phyloP scores from a whole-genome alignment of 2,329 filamentous ascomycete species.

The Monosporascus ibericus region DNA sequence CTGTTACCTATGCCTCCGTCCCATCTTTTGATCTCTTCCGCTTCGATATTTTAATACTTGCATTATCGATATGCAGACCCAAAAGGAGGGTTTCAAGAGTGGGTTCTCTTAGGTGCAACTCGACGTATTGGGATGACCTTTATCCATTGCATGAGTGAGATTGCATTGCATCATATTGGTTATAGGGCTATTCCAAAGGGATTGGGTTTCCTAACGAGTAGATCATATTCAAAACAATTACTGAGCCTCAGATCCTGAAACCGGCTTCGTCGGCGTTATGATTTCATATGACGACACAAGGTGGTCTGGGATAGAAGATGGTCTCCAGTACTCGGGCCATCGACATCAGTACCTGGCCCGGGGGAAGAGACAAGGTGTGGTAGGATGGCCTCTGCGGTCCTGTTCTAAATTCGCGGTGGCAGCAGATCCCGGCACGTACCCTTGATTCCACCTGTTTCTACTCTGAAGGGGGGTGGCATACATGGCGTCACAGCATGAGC shows the following conservation, averaged over 20 bases:
- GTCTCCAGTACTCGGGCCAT: not conserved
- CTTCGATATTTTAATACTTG: slow-evolving; percentile 3
- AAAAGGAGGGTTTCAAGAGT: slow-evolving; percentile 6
- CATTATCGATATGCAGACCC: slow-evolving; percentile 12
- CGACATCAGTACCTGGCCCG: not conserved
- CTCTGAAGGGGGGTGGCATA: not conserved
- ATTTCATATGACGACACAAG: not conserved
- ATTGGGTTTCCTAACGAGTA: not conserved
- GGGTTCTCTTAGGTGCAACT: slow-evolving; percentile 5
- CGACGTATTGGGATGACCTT: not conserved
- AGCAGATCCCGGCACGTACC: no score
- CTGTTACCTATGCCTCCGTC: no score
- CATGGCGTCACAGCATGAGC: not conserved
- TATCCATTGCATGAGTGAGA: not conserved
- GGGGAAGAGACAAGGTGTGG: not conserved
- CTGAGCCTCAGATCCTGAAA: not conserved
- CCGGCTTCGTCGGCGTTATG: not conserved
- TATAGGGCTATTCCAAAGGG: slow-evolving; percentile 11
- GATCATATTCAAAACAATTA: not conserved
- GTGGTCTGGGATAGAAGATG: not conserved
- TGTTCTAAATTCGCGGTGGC: not conserved
- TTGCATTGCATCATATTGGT: slow-evolving; percentile 19
- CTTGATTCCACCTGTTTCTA: no score
- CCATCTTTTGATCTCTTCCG: no score
- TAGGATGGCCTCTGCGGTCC: not conserved